These are phyloP conservation scores for Candida khao-thaluensis DNA, from an alignment of 805 yeast genomes.

Conservation along the genomic window DNA sequence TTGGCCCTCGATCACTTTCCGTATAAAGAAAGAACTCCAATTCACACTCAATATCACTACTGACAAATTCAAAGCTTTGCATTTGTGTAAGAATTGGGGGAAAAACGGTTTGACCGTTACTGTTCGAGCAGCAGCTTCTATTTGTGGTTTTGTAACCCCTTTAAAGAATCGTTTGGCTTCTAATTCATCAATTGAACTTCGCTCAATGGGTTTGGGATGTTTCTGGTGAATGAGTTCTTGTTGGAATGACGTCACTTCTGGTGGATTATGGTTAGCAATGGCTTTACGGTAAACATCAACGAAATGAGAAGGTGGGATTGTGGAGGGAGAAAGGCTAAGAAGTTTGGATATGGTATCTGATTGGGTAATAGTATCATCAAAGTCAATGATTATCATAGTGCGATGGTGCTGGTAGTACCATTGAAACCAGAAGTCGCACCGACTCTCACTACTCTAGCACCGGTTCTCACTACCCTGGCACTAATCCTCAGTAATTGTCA, in stretches of 20 bases:
- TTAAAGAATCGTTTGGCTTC: slow-evolving; percentile 38
- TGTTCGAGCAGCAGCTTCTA: slow-evolving; percentile 33
- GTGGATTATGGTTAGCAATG: slow-evolving; percentile 27
- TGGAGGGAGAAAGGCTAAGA: slow-evolving; percentile 14
- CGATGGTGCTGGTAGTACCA: too few species aligned
- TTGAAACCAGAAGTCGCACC: too few species aligned
- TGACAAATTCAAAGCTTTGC: slow-evolving; percentile 27
- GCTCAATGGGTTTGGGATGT: slow-evolving; percentile 46
- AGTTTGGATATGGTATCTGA: slow-evolving; percentile 48
- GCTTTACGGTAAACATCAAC: slow-evolving; percentile 38
- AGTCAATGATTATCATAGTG: slow-evolving; percentile 44
- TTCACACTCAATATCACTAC: slow-evolving; percentile 55
- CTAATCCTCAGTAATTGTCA: too few species aligned
- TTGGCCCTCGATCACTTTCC: background rate
- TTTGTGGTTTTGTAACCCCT: slow-evolving; percentile 29
- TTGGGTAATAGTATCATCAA: slow-evolving; percentile 65
- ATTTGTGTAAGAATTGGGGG: slow-evolving; percentile 26
- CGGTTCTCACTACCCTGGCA: too few species aligned
- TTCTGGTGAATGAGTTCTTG: slow-evolving; percentile 47
- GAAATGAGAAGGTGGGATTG: slow-evolving; percentile 43
- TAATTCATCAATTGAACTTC: slow-evolving; percentile 46
- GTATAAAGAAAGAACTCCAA: slow-evolving; percentile 56
- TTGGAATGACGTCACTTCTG: slow-evolving; percentile 26
- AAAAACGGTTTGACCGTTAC: slow-evolving; percentile 44
- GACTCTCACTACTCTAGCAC: too few species aligned